Evolutionary conservation across 345 rosid genomes (phyloP), one percentile per base, ranked within the genome.

Genomic region (Hibiscus trionum): DNA sequence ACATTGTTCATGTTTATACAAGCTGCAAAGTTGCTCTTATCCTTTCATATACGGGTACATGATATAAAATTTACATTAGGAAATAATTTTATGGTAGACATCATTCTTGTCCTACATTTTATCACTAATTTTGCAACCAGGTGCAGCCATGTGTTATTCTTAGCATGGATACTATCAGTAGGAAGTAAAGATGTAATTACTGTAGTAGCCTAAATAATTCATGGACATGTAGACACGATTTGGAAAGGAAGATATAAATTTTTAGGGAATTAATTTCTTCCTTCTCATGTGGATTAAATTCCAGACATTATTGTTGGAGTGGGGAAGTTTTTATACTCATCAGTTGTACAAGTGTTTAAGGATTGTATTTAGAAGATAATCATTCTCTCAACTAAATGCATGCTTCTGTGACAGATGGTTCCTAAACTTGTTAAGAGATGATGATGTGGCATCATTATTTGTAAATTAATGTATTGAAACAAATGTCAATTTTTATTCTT

Each of bases 361-460:
- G 29, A 33, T 55, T 55, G 5, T 35, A 7, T n/a, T 11, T 53
- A 69, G 44, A 53, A 33, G 52, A 17, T 55, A 33, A 55, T n/a
- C 12, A 10, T 55, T 69, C 19, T 55, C 62, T 55, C 11, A 15
- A 17, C 19, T 29, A 56, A 55, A 46, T 44, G 35, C 69, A 44
- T 44, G 31, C 53, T 42, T 24, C 35, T 24, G 19, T 26, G 56
- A 47, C 47, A 24, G 4, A 11, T 14, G 14, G 37, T 46, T 47
- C 26, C 24, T 24, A 3, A 56, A 56, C 61, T 68, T 21, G 17
- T 50, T 26, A 50, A 44, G 26, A 75, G n/a, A 61, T 61, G 27
- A 77, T 72, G 29, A 31, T 72, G 53, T 16, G 42, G 35, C 39
- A 66, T 67, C 33, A 19, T 66, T 14, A 29, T 49, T 70, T 31